Conservation (phyloP, 2,329 filamentous ascomycete species). For the Domatiomyces catenatus region DNA sequence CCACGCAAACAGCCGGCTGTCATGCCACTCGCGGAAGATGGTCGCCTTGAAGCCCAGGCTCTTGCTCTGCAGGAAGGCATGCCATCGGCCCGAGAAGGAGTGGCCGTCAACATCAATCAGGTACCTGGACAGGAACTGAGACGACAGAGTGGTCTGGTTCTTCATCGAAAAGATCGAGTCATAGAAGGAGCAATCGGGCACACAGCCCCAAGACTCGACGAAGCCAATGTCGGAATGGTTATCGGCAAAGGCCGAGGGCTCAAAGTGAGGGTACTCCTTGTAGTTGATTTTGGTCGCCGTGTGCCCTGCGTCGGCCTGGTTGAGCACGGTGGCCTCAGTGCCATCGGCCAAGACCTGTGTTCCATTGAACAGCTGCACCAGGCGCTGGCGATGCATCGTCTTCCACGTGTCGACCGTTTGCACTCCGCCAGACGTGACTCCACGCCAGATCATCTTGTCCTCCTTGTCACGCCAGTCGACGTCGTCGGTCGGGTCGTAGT, state of each 20-base stretch:
- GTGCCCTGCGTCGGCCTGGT: slow-evolving; percentile 11
- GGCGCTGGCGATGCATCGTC: slow-evolving; percentile 25
- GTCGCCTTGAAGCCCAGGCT: slow-evolving; percentile 38
- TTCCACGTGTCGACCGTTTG: slow-evolving; percentile 31
- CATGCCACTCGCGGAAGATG: slow-evolving; percentile 41
- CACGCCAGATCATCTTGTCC: slow-evolving; percentile 46
- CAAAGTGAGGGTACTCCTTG: slow-evolving; percentile 17
- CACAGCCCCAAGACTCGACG: slow-evolving; percentile 23
- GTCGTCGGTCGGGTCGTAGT: slow-evolving; percentile 40
- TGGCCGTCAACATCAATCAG: slow-evolving; percentile 27
- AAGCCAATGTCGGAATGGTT: slow-evolving; percentile 26
- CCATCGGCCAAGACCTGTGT: slow-evolving; percentile 18
- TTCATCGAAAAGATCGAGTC: slow-evolving; percentile 19
- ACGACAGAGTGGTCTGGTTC: slow-evolving; percentile 17
- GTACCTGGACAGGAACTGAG: slow-evolving; percentile 25
- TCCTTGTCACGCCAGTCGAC: slow-evolving; percentile 44
- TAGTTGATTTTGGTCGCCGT: slow-evolving; percentile 14
- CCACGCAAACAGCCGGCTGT: slow-evolving; percentile 36
- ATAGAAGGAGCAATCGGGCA: slow-evolving; percentile 27
- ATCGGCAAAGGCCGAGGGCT: slow-evolving; percentile 21
- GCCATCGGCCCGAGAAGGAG: slow-evolving; percentile 28
- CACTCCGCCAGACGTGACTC: slow-evolving; percentile 46
- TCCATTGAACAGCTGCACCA: slow-evolving; percentile 23
- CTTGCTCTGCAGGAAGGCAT: slow-evolving; percentile 32
- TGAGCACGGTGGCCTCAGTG: slow-evolving; percentile 19